phyloP scores from a whole-genome alignment of 257 asterid genomes.

The Sherardia arvensis region DNA sequence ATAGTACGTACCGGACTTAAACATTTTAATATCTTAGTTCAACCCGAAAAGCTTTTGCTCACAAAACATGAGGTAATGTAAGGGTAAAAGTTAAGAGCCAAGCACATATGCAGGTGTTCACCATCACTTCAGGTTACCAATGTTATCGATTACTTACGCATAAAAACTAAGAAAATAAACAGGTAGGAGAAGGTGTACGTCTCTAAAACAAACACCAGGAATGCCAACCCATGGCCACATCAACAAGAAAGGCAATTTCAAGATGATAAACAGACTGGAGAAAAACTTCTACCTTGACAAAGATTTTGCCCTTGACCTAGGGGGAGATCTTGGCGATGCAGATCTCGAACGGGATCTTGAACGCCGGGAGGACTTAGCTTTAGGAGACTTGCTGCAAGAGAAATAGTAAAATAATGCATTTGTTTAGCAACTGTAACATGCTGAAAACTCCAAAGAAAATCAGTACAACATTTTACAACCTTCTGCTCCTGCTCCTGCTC shows the following conservation, averaged over 20 bases:
- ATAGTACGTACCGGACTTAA: neutral
- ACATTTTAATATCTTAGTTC: too few species aligned
- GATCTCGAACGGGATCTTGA: constrained; percentile 59
- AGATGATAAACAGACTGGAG: constrained; percentile 7
- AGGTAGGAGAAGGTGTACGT: neutral
- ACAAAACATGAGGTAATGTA: neutral
- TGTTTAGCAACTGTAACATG: neutral
- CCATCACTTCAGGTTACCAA: too few species aligned
- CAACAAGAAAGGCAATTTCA: neutral
- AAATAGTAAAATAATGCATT: constrained; percentile 9
- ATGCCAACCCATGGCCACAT: neutral
- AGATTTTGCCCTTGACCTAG: constrained; percentile 50
- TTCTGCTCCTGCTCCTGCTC: constrained; percentile 86
- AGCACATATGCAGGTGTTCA: neutral
- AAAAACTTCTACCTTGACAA: constrained; percentile 49
- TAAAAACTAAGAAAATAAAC: neutral
- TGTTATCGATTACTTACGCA: too few species aligned
- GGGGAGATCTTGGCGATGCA: constrained; percentile 29
- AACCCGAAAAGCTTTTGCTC: neutral
- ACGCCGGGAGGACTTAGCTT: constrained; percentile 57
- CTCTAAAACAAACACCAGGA: neutral
- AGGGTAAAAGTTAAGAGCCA: neutral
- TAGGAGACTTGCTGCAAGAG: constrained; percentile 85
- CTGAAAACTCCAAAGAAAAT: neutral
- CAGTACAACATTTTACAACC: constrained; percentile 25